Percentiles rank a stretch among this genome's conserved stretches.
These are phyloP conservation scores for Helichrysum umbraculigerum DNA, from an alignment of 129 eudicot genomes.

Conservation along the genomic window DNA sequence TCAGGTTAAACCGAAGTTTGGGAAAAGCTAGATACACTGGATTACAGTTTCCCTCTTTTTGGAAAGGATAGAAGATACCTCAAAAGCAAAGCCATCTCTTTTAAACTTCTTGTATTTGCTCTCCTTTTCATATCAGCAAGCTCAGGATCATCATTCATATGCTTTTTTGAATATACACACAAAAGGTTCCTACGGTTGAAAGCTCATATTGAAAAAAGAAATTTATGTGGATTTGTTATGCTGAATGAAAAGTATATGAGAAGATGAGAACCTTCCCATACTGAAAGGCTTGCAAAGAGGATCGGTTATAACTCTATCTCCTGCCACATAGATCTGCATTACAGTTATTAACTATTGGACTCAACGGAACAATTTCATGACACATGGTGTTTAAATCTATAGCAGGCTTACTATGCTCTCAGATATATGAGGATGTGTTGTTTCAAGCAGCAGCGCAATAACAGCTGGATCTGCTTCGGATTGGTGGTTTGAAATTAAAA, in stretches of 20 bases:
- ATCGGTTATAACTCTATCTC: slow-evolving; percentile 95
- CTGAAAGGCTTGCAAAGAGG: slow-evolving; percentile 99
- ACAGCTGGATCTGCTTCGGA: slow-evolving; percentile 99
- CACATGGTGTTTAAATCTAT: neutral
- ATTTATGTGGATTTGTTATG: neutral
- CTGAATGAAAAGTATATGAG: slow-evolving; percentile 7
- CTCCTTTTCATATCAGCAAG: slow-evolving; percentile 83
- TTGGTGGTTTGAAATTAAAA: slow-evolving; percentile 97
- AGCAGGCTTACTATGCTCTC: slow-evolving; percentile 61
- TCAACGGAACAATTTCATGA: slow-evolving; percentile 15
- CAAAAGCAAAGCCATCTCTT: slow-evolving; percentile 91
- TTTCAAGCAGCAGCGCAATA: slow-evolving; percentile 81
- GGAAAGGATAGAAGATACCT: slow-evolving; percentile 45
- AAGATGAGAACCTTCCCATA: slow-evolving; percentile 81
- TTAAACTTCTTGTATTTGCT: slow-evolving; percentile 87
- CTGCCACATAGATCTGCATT: slow-evolving; percentile 90
- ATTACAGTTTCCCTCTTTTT: neutral
- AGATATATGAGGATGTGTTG: slow-evolving; percentile 66
- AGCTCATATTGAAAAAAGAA: slow-evolving; percentile 7
- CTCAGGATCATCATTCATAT: slow-evolving; percentile 88
- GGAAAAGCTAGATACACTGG: neutral
- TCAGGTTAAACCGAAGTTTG: neutral
- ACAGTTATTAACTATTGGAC: slow-evolving; percentile 22
- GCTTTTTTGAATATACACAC: slow-evolving; percentile 93
- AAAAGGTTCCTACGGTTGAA: slow-evolving; percentile 65